phyloP scores from a whole-genome alignment of 2,329 filamentous ascomycete genomes.

The Xylariaceae sp. region DNA sequence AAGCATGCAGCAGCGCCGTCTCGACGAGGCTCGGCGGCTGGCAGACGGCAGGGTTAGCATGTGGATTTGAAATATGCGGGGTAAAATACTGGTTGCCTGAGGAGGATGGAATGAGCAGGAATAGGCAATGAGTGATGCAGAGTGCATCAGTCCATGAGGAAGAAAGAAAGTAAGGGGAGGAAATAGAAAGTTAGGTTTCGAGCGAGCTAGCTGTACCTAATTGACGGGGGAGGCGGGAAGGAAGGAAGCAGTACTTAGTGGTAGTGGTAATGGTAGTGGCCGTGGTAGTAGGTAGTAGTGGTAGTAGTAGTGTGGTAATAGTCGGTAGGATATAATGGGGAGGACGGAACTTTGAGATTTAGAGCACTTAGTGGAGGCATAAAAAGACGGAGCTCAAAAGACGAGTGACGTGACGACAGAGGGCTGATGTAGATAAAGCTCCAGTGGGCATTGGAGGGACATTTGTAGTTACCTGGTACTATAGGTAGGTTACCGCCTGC shows the following conservation, averaged over 20 bases:
- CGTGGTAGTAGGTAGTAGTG: neutral
- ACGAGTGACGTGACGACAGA: neutral
- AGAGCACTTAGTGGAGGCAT: neutral
- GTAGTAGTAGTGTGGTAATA: neutral
- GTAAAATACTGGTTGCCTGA: conserved; percentile 15
- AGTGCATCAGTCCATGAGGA: conserved; percentile 18
- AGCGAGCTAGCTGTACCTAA: conserved; percentile 3
- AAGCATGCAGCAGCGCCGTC: conserved; percentile 40
- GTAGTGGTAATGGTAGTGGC: too few species aligned
- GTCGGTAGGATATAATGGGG: neutral
- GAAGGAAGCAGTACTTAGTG: neutral
- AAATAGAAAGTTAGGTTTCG: conserved; percentile 2
- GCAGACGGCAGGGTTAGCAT: conserved; percentile 49
- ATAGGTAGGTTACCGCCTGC: neutral
- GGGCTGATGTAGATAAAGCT: neutral
- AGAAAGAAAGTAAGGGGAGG: neutral
- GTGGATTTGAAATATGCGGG: conserved; percentile 37
- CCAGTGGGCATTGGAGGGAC: neutral
- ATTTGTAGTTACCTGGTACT: neutral
- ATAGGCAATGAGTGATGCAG: conserved; percentile 18
- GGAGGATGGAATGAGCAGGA: conserved; percentile 16
- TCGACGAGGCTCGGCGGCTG: conserved; percentile 49
- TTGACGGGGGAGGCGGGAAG: conserved; percentile 6
- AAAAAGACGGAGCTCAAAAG: neutral
- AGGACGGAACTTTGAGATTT: neutral